Base-by-base conservation (phyloP, 805 yeast genomes). In the Candida ficus region DNA sequence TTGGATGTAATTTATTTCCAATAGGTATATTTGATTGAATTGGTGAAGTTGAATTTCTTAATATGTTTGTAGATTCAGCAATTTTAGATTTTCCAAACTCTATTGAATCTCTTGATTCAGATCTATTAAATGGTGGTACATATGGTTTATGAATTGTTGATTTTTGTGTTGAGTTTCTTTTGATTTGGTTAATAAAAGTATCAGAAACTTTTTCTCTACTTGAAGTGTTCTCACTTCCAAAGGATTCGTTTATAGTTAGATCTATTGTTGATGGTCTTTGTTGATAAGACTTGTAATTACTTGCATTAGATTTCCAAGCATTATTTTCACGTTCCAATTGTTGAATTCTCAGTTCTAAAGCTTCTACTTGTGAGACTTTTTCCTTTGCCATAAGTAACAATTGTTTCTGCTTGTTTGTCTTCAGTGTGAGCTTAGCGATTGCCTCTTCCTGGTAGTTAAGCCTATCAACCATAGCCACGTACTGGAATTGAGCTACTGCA, bases 1-100 rank as follows among this genome's bases (percentile, higher is more conserved):
- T 17, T 2, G 38, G 42, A 22, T 39, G 42, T 5, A 39, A 17
- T 21, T 30, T 39, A 12, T 39, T 39, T 7, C 38, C 38, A 16
- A 39, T n/a, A 3, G 38, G 42, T 5, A 39, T 10, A 19, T 35
- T 39, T 13, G 28, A 14, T 13, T 33, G 41, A 9, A 38, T 10
- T 8, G 50, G 52, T 0, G 49, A 43, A 11, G 39, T 34, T 17
- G 28, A 19, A 23, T 23, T 11, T 5, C 25, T 19, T 14, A 45
- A 19, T 20, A 53, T 50, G 25, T 47, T 52, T 19, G 55, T 53
- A 2, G 58, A 53, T 38, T 52, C 56, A 1, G 52, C 58, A n/a
- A 52, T 41, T 25, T 43, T 45, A 2, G 52, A 42, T 19, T 39
- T 48, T 2, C 47, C 43, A 18, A 50, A 35, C 1, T 52, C 53